phyloP scores from a whole-genome alignment of 73 alveolate genomes.

The Paramecium sonneborni region DNA sequence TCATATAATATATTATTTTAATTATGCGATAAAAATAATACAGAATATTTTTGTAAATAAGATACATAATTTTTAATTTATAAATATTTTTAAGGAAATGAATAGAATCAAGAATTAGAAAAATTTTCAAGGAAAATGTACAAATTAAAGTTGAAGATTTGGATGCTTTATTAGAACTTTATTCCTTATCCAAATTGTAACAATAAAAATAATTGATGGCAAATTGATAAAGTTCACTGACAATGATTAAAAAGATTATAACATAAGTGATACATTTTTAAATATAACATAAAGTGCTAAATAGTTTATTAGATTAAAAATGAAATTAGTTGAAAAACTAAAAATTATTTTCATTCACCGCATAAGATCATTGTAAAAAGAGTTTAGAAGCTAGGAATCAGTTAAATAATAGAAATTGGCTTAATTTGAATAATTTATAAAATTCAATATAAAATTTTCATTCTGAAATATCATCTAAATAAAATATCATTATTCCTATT shows the following conservation, averaged over 20 bases:
- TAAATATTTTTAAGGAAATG: constrained; percentile 15
- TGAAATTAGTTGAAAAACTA: too few relatives aligned
- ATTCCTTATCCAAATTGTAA: neutral
- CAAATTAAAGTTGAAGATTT: neutral
- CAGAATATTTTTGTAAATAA: constrained; percentile 22
- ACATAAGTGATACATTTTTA: neutral
- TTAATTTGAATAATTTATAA: too few relatives aligned
- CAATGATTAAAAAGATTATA: neutral
- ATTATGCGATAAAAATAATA: neutral
- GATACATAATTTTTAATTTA: neutral
- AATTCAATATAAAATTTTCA: too few relatives aligned
- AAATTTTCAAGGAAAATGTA: neutral
- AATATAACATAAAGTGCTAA: too few relatives aligned
- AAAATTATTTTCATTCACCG: too few relatives aligned
- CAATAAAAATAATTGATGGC: neutral
- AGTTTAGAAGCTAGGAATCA: too few relatives aligned
- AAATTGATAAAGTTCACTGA: neutral
- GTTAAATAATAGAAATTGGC: too few relatives aligned
- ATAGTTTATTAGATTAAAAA: too few relatives aligned
- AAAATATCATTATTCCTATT: neutral
- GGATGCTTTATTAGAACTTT: neutral
- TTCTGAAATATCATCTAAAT: neutral
- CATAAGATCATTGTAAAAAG: too few relatives aligned
- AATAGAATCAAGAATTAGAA: neutral
- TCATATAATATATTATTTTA: neutral